phyloP scores from a whole-genome alignment of 192 early-diverging fungal genomes.

The Linnemannia exigua region DNA sequence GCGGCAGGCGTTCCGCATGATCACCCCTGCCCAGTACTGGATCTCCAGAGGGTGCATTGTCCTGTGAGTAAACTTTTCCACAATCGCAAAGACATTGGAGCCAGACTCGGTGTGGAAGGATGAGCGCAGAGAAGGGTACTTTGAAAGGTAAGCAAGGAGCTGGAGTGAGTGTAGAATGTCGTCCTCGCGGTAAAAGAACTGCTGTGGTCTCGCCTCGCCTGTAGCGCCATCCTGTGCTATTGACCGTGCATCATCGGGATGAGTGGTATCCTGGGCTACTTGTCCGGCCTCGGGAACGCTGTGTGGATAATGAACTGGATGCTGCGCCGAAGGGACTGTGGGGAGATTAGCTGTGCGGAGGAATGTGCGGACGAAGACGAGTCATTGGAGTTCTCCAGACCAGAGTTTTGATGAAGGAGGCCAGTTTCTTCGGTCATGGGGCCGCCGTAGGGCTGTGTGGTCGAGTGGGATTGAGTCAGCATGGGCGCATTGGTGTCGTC shows the following conservation, averaged over 20 bases:
- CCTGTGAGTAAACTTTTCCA: slow-evolving; percentile 81
- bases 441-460: slow-evolving; percentile 31
- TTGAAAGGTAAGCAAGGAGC: slow-evolving; percentile 90
- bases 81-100: slow-evolving; percentile 82
- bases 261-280: slow-evolving; percentile 21
- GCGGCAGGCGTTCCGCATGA: slow-evolving; percentile 86
- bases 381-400: slow-evolving; percentile 33
- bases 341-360: slow-evolving; percentile 31
- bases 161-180: slow-evolving; percentile 88
- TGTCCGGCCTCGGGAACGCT: slow-evolving; percentile 16
- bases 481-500: slow-evolving; percentile 19
- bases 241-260: slow-evolving; percentile 34
- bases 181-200: slow-evolving; percentile 79
- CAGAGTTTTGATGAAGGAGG: background rate
- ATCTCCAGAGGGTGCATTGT: slow-evolving; percentile 71
- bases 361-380: slow-evolving; percentile 30
- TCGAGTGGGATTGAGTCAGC: slow-evolving; percentile 26
- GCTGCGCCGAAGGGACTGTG: slow-evolving; percentile 9
- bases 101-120: slow-evolving; percentile 65
- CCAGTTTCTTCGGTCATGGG: slow-evolving; percentile 14
- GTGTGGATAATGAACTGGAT: slow-evolving; percentile 27
- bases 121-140: slow-evolving; percentile 87
- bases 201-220: slow-evolving; percentile 43
- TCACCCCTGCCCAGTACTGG: slow-evolving; percentile 81
- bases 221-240: slow-evolving; percentile 24